Percentiles rank a stretch among this genome's conserved stretches.
Evolutionary conservation across 2,329 filamentous ascomycete species (phyloP).

Genomic region (Xylaria sp.): DNA sequence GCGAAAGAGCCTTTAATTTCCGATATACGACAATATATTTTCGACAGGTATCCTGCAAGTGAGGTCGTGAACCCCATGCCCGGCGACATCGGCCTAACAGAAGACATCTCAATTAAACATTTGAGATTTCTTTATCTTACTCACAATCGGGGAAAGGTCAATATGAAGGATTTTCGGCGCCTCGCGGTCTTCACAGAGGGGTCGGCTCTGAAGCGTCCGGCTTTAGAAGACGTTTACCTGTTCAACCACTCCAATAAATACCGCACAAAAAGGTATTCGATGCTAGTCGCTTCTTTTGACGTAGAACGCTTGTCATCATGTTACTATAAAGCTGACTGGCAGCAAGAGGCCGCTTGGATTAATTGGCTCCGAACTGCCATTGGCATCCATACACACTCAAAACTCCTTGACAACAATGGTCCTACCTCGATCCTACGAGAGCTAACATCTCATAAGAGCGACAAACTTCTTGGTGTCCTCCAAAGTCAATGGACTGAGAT

Average conservation of each 20-base stretch:
- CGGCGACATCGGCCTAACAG: neutral
- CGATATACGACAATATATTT: constrained; percentile 1
- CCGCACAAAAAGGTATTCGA: constrained; percentile 21
- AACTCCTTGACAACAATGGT: constrained; percentile 11
- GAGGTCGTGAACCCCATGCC: neutral
- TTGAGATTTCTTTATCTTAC: constrained; percentile 7
- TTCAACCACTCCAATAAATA: constrained; percentile 14
- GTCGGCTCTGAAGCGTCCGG: neutral
- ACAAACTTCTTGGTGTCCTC: neutral
- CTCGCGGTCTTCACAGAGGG: neutral
- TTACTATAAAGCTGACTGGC: constrained; percentile 18
- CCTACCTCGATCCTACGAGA: neutral
- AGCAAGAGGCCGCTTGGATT: constrained; percentile 14
- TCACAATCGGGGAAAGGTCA: constrained; percentile 1
- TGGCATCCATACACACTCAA: neutral
- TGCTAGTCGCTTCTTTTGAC: neutral
- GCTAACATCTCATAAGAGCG: neutral
- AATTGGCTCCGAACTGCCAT: constrained; percentile 18
- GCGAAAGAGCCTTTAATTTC: neutral
- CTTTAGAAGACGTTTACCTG: constrained; percentile 13
- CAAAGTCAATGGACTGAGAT: neutral
- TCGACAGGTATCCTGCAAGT: neutral
- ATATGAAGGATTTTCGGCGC: neutral
- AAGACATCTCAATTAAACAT: neutral
- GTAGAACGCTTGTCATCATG: neutral